These are phyloP conservation scores for Lactarius psammicola DNA, from an alignment of 768 basidiomycete species.

Conservation along the genomic window DNA sequence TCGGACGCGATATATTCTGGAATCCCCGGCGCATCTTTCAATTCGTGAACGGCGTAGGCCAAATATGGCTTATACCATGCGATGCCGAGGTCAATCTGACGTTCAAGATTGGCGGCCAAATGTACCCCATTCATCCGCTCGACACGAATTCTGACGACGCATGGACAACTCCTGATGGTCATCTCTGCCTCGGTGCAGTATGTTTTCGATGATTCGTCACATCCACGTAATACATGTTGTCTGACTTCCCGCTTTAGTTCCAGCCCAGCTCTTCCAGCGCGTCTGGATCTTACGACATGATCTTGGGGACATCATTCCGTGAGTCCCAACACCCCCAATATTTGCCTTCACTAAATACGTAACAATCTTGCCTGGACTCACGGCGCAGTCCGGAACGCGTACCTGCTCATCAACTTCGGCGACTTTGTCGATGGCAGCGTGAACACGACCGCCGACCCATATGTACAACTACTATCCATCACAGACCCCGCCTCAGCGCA, in stretches of 20 bases:
- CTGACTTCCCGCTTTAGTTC: conserved; percentile 30
- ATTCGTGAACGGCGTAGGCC: conserved; percentile 28
- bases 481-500: conserved; percentile 54
- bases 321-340: conserved; percentile 20
- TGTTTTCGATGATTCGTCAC: conserved; percentile 5
- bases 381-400: conserved; percentile 39
- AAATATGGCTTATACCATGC: conserved; percentile 38
- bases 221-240: not conserved
- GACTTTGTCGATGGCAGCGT: conserved; percentile 34
- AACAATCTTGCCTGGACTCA: not conserved
- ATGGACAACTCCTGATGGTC: conserved; percentile 33
- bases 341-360: not conserved
- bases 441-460: conserved; percentile 52
- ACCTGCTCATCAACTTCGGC: conserved; percentile 39
- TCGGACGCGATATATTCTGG: conserved; percentile 39
- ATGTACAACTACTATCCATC: conserved; percentile 63
- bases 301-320: conserved; percentile 42
- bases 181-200: conserved; percentile 36
- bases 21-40: conserved; percentile 35
- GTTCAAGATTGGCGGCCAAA: conserved; percentile 37
- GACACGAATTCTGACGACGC: conserved; percentile 34
- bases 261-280: conserved; percentile 34
- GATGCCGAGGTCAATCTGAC: conserved; percentile 37
- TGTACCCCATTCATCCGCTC: conserved; percentile 38
- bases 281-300: conserved; percentile 34